These are phyloP conservation scores for Taiozyma onychis DNA, from an alignment of 1,139 yeast species.

Conservation along the genomic window DNA sequence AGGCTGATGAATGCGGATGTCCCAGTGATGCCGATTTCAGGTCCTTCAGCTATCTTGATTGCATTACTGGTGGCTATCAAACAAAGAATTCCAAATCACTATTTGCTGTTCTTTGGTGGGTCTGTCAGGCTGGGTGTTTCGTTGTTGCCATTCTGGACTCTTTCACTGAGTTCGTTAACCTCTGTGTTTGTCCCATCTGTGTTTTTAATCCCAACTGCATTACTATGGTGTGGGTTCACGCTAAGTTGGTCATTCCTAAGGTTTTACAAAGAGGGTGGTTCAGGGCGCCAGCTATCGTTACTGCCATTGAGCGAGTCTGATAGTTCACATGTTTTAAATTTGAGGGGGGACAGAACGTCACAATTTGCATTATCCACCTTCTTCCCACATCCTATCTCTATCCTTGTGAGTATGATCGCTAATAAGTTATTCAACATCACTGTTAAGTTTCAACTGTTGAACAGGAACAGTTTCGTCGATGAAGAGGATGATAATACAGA, in stretches of 20 bases:
- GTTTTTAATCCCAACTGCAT: slow-evolving; percentile 2
- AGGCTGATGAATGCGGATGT: no score
- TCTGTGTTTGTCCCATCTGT: slow-evolving; percentile 13
- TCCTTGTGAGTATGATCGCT: slow-evolving; percentile 25
- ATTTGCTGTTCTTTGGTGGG: slow-evolving; percentile 37
- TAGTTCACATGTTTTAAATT: neutral
- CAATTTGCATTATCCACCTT: slow-evolving; percentile 39
- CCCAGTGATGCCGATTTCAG: slow-evolving; percentile 13
- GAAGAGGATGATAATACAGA: slow-evolving; percentile 25
- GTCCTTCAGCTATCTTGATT: slow-evolving; percentile 24
- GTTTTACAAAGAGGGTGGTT: slow-evolving; percentile 36
- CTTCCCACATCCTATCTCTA: slow-evolving; percentile 39
- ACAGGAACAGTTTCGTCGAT: slow-evolving; percentile 26
- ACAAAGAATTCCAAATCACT: slow-evolving; percentile 41
- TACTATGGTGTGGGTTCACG: slow-evolving; percentile 24
- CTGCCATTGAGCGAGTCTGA: slow-evolving; percentile 28
- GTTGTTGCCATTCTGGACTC: slow-evolving; percentile 33
- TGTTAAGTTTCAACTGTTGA: slow-evolving; percentile 27
- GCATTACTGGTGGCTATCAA: slow-evolving; percentile 40
- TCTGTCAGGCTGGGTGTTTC: slow-evolving; percentile 35
- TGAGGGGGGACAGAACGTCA: slow-evolving; percentile 36
- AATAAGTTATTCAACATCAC: slow-evolving; percentile 21
- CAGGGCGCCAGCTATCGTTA: slow-evolving; percentile 38
- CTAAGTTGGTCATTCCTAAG: slow-evolving; percentile 39
- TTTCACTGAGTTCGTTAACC: slow-evolving; percentile 21